Evolutionary conservation across 2,329 filamentous ascomycete species (phyloP), one percentile per base, ranked within the genome.

Genomic region (Diaporthe helianthi): DNA sequence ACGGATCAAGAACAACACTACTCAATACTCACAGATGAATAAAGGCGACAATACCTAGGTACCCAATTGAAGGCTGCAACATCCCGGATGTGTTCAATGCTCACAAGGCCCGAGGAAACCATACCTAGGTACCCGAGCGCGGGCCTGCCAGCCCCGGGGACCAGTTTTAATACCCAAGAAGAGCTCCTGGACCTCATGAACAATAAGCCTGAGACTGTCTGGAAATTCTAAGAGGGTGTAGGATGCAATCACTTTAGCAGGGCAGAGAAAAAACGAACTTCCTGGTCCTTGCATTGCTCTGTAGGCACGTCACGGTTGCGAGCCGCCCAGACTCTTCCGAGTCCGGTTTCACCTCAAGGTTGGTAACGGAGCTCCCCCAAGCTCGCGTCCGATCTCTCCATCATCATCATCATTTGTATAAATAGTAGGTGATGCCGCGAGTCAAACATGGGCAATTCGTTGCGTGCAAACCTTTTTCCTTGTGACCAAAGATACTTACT

Each of bases 291-390:
- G 36, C 36, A 5, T 3, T 33, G 33, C 9, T 33, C 33, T 33
- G 33, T 33, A 19, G 19, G 10, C 12, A 19, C 26, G 19, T 47
- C 9, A 10, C 29, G 31, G 13, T 26, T 3, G 26, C 8, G n/a
- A 47, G n/a, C 58, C 41, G 19, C 49, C 58, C 44, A 47, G 24
- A 49, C n/a, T 33, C 44, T 33, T 7, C 36, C 19, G 5, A 63
- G 58, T 63, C 58, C 58, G 58, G 58, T 63, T 63, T 63, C 58
- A 49, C 44, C 58, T 63, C 44, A 63, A 49, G n/a, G 29, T 63
- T 15, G 17, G 24, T 44, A 24, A 49, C 58, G 58, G 58, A 63
- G 44, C 58, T 63, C 44, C 58, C 58, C 58, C 44, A 63, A 63
- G 44, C 41, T 36, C 58, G 58, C 58, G 49, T 63, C 58, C 58